Conservation (phyloP, 179 eudicot species). For the Nepenthes alata region DNA sequence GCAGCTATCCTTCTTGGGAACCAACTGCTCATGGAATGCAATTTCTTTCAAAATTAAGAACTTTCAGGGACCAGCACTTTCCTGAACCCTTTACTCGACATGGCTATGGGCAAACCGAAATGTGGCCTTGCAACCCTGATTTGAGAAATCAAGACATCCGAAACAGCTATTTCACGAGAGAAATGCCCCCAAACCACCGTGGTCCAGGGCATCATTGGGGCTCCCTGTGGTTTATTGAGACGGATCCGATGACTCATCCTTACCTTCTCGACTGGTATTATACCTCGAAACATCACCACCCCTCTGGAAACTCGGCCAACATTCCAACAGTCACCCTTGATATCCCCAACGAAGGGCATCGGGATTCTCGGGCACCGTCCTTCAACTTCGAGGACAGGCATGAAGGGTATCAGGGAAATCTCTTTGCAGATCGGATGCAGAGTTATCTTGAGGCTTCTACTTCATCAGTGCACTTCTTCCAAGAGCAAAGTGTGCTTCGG, state of each 20-base stretch:
- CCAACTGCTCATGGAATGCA: constrained; percentile 64
- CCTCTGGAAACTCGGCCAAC: constrained; percentile 12
- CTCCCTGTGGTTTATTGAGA: constrained; percentile 52
- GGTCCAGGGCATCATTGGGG: constrained; percentile 31
- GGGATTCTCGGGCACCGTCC: constrained; percentile 31
- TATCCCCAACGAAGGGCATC: constrained; percentile 19
- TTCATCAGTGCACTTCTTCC: constrained; percentile 37
- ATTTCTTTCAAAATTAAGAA: constrained; percentile 41
- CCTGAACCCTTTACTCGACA: constrained; percentile 21
- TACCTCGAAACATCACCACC: constrained; percentile 29
- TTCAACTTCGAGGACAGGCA: constrained; percentile 11
- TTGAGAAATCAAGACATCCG: constrained; percentile 23
- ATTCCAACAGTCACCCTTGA: constrained; percentile 20
- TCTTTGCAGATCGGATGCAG: constrained; percentile 25
- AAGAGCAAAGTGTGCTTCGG: constrained; percentile 16
- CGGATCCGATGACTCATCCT: constrained; percentile 46
- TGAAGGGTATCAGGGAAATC: constrained; percentile 33
- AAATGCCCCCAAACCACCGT: constrained; percentile 17
- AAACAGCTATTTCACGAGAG: constrained; percentile 39
- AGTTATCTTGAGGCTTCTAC: constrained; percentile 60
- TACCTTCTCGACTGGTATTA: constrained; percentile 85
- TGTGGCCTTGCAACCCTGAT: constrained; percentile 29
- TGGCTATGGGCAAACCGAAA: constrained; percentile 22
- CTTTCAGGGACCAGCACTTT: constrained; percentile 51
- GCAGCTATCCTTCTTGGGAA: constrained; percentile 75